Percentiles rank a stretch among this genome's conserved stretches.
These are phyloP conservation scores for Nannizziopsis arthrosporioides DNA, from an alignment of 2,329 filamentous ascomycete genomes.

Conservation along the genomic window DNA sequence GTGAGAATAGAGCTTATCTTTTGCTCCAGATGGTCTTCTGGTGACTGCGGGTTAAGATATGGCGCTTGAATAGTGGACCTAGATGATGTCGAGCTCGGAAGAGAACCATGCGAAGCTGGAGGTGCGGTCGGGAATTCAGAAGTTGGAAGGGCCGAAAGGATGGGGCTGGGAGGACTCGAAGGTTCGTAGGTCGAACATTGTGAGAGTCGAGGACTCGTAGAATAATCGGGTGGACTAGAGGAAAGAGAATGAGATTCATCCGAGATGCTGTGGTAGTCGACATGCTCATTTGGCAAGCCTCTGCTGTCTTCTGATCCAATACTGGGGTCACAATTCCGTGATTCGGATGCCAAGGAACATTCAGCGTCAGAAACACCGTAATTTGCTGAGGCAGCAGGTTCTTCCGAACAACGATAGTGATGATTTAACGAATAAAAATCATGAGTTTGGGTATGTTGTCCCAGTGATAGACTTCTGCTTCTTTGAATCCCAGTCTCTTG, in stretches of 20 bases:
- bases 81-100: neutral
- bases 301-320: neutral
- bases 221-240: neutral
- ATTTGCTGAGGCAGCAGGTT: neutral
- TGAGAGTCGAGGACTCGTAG: conserved; percentile 3
- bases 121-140: conserved; percentile 13
- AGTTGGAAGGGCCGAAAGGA: neutral
- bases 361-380: neutral
- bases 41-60: conserved; percentile 19
- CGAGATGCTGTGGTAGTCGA: neutral
- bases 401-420: neutral
- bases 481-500: neutral
- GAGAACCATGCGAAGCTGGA: conserved; percentile 32
- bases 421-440: neutral
- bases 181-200: neutral
- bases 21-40: conserved; percentile 60
- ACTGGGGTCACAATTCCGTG: neutral
- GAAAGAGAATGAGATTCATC: neutral
- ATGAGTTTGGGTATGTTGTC: neutral
- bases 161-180: conserved; percentile 1
- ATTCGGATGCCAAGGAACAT: neutral
- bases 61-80: conserved; percentile 19
- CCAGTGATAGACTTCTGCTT: conserved; percentile 1
- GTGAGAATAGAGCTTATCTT: conserved; percentile 70
- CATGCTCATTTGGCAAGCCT: neutral